Evolutionary conservation across 495 filamentous ascomycete genomes (phyloP), one percentile per base, ranked within the genome.

Genomic region (Oidiodendron maius): DNA sequence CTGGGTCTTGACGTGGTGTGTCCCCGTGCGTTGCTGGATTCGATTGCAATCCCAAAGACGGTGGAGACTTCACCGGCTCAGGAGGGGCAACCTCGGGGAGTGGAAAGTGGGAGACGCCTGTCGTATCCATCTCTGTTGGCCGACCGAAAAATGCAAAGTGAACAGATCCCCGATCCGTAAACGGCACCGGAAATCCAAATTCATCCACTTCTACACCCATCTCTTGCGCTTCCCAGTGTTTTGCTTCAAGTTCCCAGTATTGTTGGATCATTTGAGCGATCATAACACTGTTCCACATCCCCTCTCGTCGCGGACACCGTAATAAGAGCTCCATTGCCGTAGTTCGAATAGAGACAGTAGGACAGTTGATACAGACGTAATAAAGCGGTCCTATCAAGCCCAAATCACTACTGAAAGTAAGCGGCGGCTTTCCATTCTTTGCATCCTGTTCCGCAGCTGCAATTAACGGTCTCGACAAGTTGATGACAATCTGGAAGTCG

Each of bases 281-380:
- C 2, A 22, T 18, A 1, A 42, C 22, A 17, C 42, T 45, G 26
- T 74, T 64, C 62, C 65, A 73, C 2, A 72, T 53, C 2, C 71
- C 72, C 56, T 76, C 72, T 54, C 69, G 67, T n/a, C 68, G 52
- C 1, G 58, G 59, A 6, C 54, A 41, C 0, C 54, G 37, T 21
- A 57, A 51, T 5, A 75, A 56, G 2, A 72, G 38, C 11, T 36
- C 28, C 15, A 74, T 57, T 6, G 71, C 72, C 40, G 56, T 57
- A 0, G 66, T 62, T n/a, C 71, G 62, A 25, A 71, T 59, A 1
- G 44, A 16, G 1, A 66, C 65, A 46, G 72, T 63, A 6, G 70
- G 59, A 47, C 71, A 76, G 12, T 59, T 56, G 4, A 59, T 60
- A 10, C 61, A 68, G 5, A 62, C 56, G 15, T 60, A 43, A 43